Base-by-base conservation (phyloP, 2,329 filamentous ascomycete genomes). In the Epicoccum sorghinum region DNA sequence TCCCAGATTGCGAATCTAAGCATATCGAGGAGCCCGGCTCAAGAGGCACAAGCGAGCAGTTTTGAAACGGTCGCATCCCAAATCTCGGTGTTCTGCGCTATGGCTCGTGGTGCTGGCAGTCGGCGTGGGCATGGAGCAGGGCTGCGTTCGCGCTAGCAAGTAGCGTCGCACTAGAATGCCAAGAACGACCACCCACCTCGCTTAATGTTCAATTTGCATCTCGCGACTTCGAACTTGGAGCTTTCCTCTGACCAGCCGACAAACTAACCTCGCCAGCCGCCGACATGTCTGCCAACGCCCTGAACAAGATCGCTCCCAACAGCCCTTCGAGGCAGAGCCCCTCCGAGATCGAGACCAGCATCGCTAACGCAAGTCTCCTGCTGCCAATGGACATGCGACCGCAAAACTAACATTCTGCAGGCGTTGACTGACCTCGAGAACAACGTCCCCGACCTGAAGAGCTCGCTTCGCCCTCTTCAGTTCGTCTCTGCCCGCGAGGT, bases 401-500 rank as follows among this genome's bases (percentile, higher is more conserved):
- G 23, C 48, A 48, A 23, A 32, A 57, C 66, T 69, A 56, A 68
- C 64, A 55, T 23, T 39, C n/a, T 40, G 38, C 55, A 69, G 66
- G 66, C 95, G 83, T 91, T 99, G 96, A 89, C 86, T 62, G 95
- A 99, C 78, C 91, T 99, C 82, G 95, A 99, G 91, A 93, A 88
- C 85, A 97, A 97, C 89, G 96, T 95, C 78, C 85, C 92, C 80
- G 95, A 99, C 83, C 90, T 99, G 83, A 96, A 93, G 90, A 87
- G 86, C 77, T 89, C 92, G 73, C 89, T 99, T 78, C 89, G 95
- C 78, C 95, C 95, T 81, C 89, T 99, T 82, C 95, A 99, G 87
- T 93, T 99, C 82, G 91, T 96, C 80, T 96, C 91, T 83, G 95
- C 95, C 79, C 91, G 93, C 82, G 95, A 99, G 93, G 95, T 99